phyloP scores from a whole-genome alignment of 495 filamentous ascomycete species.

The Lentithecium fluviatile region DNA sequence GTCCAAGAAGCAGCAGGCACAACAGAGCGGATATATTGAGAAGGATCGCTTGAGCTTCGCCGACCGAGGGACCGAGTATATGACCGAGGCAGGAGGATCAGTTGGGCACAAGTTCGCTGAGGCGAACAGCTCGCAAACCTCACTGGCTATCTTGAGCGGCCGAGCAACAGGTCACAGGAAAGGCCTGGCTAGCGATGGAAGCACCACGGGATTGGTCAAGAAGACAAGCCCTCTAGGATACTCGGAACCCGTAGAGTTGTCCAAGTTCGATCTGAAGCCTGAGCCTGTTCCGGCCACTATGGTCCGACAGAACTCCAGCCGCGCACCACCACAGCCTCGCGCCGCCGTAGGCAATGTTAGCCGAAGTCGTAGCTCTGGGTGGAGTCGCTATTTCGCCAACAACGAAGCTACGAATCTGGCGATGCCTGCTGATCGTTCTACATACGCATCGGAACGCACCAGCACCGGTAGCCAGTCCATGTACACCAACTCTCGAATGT shows the following conservation, averaged over 20 bases:
- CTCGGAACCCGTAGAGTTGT: constrained; percentile 41
- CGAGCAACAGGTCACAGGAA: constrained; percentile 41
- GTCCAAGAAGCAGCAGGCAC: constrained; percentile 52
- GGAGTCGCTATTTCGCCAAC: constrained; percentile 61
- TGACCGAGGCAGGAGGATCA: constrained; percentile 51
- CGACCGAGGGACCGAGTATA: constrained; percentile 61
- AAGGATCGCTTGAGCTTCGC: constrained; percentile 64
- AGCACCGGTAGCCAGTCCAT: constrained; percentile 49
- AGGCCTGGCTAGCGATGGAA: constrained; percentile 41
- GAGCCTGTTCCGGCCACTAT: constrained; percentile 11
- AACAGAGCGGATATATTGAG: constrained; percentile 51
- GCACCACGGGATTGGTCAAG: constrained; percentile 39
- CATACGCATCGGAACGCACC: constrained; percentile 39
- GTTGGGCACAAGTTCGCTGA: constrained; percentile 49
- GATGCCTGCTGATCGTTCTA: constrained; percentile 40
- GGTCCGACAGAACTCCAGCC: constrained; percentile 10
- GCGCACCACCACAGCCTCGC: constrained; percentile 13
- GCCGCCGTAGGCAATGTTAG: constrained; percentile 27
- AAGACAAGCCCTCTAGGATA: constrained; percentile 36
- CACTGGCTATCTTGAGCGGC: constrained; percentile 47
- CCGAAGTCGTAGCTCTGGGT: constrained; percentile 57
- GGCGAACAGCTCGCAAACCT: constrained; percentile 39
- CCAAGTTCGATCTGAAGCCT: constrained; percentile 35
- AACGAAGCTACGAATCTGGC: constrained; percentile 50
- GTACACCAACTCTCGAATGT: constrained; percentile 53